Percentiles rank a stretch among this genome's conserved stretches.
Conservation (phyloP, 139 green algal genomes). For the Chlorella sp. region DNA sequence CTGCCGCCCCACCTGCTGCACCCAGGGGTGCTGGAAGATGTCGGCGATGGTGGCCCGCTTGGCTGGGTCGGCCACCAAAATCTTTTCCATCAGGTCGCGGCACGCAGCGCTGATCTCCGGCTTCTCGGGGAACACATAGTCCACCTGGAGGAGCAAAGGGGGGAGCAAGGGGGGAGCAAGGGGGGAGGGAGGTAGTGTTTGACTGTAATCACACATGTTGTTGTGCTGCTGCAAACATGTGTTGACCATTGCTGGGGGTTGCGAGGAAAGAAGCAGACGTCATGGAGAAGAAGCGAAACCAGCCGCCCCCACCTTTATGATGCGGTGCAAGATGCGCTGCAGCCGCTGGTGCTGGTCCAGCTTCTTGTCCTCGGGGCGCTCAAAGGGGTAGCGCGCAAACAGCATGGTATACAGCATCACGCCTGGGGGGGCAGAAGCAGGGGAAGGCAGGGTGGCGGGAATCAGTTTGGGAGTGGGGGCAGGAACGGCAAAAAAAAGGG, state of each 20-base stretch:
- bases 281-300: not conserved
- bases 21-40: constrained; percentile 69
- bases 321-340: constrained; percentile 61
- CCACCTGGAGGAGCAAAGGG: constrained; percentile 32
- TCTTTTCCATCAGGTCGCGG: constrained; percentile 55
- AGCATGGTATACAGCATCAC: constrained; percentile 93
- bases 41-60: constrained; percentile 53
- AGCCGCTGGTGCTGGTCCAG: constrained; percentile 36
- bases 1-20: constrained; percentile 28
- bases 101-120: constrained; percentile 41
- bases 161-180: not conserved
- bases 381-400: constrained; percentile 70
- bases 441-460: not conserved
- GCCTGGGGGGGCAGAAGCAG: constrained; percentile 23
- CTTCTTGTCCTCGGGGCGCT: constrained; percentile 59
- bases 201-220: not conserved
- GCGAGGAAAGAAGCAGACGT: too few species aligned
- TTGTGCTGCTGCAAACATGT: too few species aligned
- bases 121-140: constrained; percentile 58
- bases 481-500: too few species aligned
- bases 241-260: too few species aligned
- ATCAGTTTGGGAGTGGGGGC: not conserved
- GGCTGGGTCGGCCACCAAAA: constrained; percentile 48
- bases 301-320: constrained; percentile 41
- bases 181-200: not conserved